Evolutionary conservation across 768 basidiomycete species (phyloP).

Genomic region (Hydnum rufescens): DNA sequence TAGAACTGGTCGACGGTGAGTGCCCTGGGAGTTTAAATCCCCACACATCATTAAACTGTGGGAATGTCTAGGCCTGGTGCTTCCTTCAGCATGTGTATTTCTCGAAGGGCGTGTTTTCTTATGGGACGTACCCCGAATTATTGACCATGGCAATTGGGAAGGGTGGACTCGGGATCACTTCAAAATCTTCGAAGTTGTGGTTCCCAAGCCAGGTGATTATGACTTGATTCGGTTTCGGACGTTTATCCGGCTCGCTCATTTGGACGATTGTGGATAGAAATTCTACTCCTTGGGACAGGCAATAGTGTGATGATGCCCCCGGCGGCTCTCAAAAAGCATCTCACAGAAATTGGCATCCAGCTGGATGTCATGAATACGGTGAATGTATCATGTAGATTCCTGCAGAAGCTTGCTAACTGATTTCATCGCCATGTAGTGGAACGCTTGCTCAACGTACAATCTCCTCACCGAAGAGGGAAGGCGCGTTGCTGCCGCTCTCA

Average conservation of each 20-base stretch:
- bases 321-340: conserved; percentile 36
- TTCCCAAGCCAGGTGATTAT: conserved; percentile 61
- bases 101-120: conserved; percentile 70
- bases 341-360: conserved; percentile 64
- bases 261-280: conserved; percentile 49
- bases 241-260: no score
- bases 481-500: conserved; percentile 76
- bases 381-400: conserved; percentile 13
- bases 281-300: conserved; percentile 80
- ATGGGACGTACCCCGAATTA: conserved; percentile 59
- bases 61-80: conserved; percentile 32
- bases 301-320: conserved; percentile 50
- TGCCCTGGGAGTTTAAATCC: neutral
- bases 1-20: conserved; percentile 38
- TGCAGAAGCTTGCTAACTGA: neutral
- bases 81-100: conserved; percentile 66
- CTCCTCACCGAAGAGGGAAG: conserved; percentile 83
- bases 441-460: conserved; percentile 93
- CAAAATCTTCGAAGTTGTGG: conserved; percentile 58
- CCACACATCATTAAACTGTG: conserved; percentile 14
- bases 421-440: conserved; percentile 30
- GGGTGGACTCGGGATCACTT: conserved; percentile 62
- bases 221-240: no score
- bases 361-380: conserved; percentile 82
- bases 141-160: conserved; percentile 24